Base-by-base conservation (phyloP, 2,329 filamentous ascomycete species). In the Dothidotthia symphoricarpi region DNA sequence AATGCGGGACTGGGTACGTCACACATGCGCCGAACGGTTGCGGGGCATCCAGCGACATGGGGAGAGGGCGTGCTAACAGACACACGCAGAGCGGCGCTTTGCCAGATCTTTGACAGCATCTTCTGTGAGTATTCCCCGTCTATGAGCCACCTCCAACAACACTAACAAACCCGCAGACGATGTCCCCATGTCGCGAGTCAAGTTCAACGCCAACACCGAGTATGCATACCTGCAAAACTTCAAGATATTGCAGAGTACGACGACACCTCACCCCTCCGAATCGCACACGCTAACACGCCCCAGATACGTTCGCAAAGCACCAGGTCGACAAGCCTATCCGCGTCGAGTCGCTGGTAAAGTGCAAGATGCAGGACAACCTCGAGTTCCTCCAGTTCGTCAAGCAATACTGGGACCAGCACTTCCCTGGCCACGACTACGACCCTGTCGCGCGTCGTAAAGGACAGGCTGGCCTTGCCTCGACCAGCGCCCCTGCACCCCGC, bases 341-440 rank as follows among this genome's bases (percentile, higher is more conserved):
- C 43, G 88, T 97, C 66, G 82, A 95, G 69, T 76, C 79, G 41
- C 82, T 98, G 43, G 81, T 93, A 59, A 98, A 97, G 71, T 98
- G 93, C 78, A 96, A 95, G 77, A 98, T 98, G 91, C 93, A 98
- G 78, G 93, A 98, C 71, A 98, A 98, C 75, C 86, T 98, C 58
- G 93, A 97, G 66, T 98, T 98, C 69, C 77, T 98, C 45, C 93
- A 98, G 73, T 98, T 89, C 86, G 84, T 84, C 43, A 98, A 98
- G 80, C 78, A 80, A 56, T 96, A 89, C 75, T 98, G 93, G 93
- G 93, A 98, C 63, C 88, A 96, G 66, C 89, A 96, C 76, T 98
- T 88, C 71, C 93, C 93, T 6, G 93, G 93, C 43, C 89, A 93
- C 59, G 93, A 97, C 51, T 98, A 98, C 74, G 93, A 98, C 66